A percentile compares a stretch with the other conserved stretches of the same genome.
These are phyloP conservation scores for Sophora flavescens DNA, from an alignment of 306 rosid genomes.

Conservation along the genomic window DNA sequence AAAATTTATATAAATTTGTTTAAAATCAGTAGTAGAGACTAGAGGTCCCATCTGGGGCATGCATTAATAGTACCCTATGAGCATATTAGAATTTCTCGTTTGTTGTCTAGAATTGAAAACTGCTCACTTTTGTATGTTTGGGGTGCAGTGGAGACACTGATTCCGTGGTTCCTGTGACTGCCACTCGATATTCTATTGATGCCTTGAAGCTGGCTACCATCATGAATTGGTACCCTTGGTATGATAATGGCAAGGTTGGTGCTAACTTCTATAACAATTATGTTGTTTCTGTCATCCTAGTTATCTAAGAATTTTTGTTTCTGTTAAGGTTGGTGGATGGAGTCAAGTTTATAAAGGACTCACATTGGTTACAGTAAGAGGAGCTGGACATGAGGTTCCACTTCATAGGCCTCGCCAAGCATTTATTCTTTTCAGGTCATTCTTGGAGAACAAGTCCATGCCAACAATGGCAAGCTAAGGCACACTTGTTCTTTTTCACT, in stretches of 20 bases:
- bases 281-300: conserved; percentile 2
- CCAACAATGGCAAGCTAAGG: conserved; percentile 68
- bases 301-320: conserved; percentile 41
- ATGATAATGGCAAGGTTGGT: conserved; percentile 86
- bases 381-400: conserved; percentile 98
- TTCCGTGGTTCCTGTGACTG: conserved; percentile 88
- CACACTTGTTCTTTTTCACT: conserved; percentile 39
- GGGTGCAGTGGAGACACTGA: conserved; percentile 88
- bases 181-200: conserved; percentile 85
- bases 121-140: conserved; percentile 7
- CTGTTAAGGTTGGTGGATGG: conserved; percentile 91
- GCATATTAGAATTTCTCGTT: not conserved
- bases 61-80: no score
- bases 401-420: conserved; percentile 90
- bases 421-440: conserved; percentile 82
- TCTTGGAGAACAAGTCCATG: conserved; percentile 87
- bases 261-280: conserved; percentile 19
- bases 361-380: conserved; percentile 80
- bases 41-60: no score
- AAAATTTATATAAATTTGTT: no score
- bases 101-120: conserved; percentile 11
- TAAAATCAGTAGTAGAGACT: no score
- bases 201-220: conserved; percentile 88
- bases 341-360: conserved; percentile 87
- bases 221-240: conserved; percentile 89